phyloP scores from a whole-genome alignment of 352 stramenopile genomes.

The Phytophthora tubulina region DNA sequence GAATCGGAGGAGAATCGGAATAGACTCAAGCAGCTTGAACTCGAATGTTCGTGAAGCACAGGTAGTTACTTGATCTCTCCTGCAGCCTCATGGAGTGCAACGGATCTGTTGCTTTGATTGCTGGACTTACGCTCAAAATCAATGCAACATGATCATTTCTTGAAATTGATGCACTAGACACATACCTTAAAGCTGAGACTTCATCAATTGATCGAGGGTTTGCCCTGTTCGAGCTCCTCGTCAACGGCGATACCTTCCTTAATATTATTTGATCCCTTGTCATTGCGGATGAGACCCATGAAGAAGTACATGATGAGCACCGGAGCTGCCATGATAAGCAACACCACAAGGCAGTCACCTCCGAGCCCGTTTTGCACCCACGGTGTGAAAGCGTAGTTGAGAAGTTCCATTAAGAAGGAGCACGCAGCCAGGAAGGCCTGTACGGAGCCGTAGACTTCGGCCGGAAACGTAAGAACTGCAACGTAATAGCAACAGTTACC shows the following conservation, averaged over 20 bases:
- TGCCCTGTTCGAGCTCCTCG: constrained; percentile 26
- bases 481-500: not conserved
- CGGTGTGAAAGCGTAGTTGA: constrained; percentile 53
- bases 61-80: no score
- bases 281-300: constrained; percentile 35
- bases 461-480: constrained; percentile 46
- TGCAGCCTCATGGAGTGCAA: no score
- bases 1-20: no score
- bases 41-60: no score
- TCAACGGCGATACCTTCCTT: not conserved
- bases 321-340: constrained; percentile 48
- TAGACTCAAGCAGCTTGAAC: no score
- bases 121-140: no score
- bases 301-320: constrained; percentile 42
- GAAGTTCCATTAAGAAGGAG: constrained; percentile 45
- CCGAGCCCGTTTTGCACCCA: constrained; percentile 46
- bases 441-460: constrained; percentile 49
- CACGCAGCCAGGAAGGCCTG: constrained; percentile 45
- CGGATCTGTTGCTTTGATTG: not conserved
- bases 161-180: not conserved
- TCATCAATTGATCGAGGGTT: constrained; percentile 21
- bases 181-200: not conserved
- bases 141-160: not conserved
- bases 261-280: not conserved
- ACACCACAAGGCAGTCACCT: constrained; percentile 44